Conservation (phyloP, 768 basidiomycete species). For the Lentinula guzmanii region DNA sequence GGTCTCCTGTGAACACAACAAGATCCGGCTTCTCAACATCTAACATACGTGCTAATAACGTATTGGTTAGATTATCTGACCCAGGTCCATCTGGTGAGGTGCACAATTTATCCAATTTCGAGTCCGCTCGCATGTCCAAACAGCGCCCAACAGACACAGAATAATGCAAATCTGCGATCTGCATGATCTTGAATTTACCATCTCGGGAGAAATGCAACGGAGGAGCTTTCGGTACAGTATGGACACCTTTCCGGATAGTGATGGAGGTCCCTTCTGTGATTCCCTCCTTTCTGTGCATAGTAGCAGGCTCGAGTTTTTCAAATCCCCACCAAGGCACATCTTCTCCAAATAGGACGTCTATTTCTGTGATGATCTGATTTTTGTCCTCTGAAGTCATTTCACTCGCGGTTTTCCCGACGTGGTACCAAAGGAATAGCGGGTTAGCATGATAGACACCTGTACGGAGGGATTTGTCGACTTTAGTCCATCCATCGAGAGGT, state of each 20-base stretch:
- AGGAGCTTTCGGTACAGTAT: slow-evolving; percentile 65
- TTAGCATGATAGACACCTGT: slow-evolving; percentile 53
- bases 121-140: slow-evolving; percentile 54
- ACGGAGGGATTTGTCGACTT: slow-evolving; percentile 54
- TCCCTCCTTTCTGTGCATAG: slow-evolving; percentile 36
- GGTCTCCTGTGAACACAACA: slow-evolving; percentile 90
- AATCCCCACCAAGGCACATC: slow-evolving; percentile 85
- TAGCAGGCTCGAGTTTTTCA: slow-evolving; percentile 58
- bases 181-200: slow-evolving; percentile 85
- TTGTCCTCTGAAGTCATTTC: slow-evolving; percentile 57
- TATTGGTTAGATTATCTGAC: slow-evolving; percentile 77
- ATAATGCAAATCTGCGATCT: slow-evolving; percentile 92
- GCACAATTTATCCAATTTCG: slow-evolving; percentile 36
- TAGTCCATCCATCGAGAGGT: slow-evolving; percentile 52
- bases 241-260: slow-evolving; percentile 68
- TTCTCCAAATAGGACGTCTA: slow-evolving; percentile 89
- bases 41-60: slow-evolving; percentile 64
- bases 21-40: slow-evolving; percentile 84
- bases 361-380: slow-evolving; percentile 72
- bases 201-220: slow-evolving; percentile 77
- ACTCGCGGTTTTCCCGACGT: slow-evolving; percentile 53
- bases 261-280: slow-evolving; percentile 52
- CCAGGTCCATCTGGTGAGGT: slow-evolving; percentile 16
- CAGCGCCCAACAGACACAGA: slow-evolving; percentile 77
- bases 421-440: slow-evolving; percentile 77